Evolutionary conservation across 768 basidiomycete genomes (phyloP).

Genomic region (Podaxis pistillaris): DNA sequence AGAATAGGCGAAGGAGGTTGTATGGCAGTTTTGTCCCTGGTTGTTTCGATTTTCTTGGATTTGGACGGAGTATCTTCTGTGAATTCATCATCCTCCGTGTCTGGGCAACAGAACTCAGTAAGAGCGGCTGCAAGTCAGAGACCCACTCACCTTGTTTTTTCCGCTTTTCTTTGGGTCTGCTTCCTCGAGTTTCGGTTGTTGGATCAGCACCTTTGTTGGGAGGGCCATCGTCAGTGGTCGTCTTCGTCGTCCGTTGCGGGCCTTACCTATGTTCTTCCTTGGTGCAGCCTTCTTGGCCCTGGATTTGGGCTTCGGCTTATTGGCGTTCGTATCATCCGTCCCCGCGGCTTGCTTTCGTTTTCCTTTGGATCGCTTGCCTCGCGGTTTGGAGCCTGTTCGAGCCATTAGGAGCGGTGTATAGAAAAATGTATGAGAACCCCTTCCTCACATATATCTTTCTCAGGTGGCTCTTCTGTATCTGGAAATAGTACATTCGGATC

Average conservation of each 20-base stretch:
- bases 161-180: conserved; percentile 4
- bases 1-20: not conserved
- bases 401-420: not conserved
- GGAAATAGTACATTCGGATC: not conserved
- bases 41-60: not conserved
- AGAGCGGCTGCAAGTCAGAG: not conserved
- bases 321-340: not conserved
- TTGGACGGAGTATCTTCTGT: not conserved
- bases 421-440: not conserved
- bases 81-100: not conserved
- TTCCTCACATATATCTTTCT: not conserved
- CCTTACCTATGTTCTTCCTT: not conserved
- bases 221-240: not conserved
- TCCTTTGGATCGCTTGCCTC: not conserved
- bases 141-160: conserved; percentile 7
- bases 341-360: not conserved
- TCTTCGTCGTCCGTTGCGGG: not conserved
- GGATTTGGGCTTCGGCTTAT: not conserved
- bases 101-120: not conserved
- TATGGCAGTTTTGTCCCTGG: not conserved
- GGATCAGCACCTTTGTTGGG: not conserved
- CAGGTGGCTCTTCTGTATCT: not conserved
- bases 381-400: not conserved
- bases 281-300: conserved; percentile 2
- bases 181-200: not conserved